Evolutionary conservation across 129 eudicot species (phyloP).

Genomic region (Mikania micrantha): DNA sequence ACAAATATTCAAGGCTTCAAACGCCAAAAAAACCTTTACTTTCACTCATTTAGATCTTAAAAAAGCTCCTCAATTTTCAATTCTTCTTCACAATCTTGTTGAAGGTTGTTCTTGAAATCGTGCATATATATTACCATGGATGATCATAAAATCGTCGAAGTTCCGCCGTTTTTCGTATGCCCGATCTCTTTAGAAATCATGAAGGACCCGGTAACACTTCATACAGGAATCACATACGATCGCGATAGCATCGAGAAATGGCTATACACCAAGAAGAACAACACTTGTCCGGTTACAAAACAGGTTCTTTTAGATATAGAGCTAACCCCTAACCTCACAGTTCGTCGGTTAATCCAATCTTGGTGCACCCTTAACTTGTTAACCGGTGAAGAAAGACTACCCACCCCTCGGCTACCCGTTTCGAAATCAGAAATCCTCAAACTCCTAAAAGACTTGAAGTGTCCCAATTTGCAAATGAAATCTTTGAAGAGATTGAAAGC

Average conservation of each 20-base stretch:
- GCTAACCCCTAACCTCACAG: slow-evolving; percentile 52
- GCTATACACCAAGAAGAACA: slow-evolving; percentile 36
- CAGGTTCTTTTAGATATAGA: slow-evolving; percentile 26
- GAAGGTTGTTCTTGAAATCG: slow-evolving; percentile 1
- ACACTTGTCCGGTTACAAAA: slow-evolving; percentile 53
- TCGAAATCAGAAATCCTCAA: slow-evolving; percentile 40
- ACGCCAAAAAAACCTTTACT: background rate
- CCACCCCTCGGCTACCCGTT: slow-evolving; percentile 42
- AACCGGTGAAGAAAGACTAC: slow-evolving; percentile 42
- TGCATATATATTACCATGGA: slow-evolving; percentile 16
- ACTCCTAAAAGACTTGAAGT: slow-evolving; percentile 40
- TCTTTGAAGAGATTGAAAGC: slow-evolving; percentile 33
- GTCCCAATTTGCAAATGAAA: slow-evolving; percentile 25
- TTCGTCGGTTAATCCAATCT: slow-evolving; percentile 47
- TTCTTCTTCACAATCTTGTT: slow-evolving; percentile 11
- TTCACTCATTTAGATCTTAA: slow-evolving; percentile 8
- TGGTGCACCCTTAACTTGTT: slow-evolving; percentile 62
- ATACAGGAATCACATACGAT: slow-evolving; percentile 62
- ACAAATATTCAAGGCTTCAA: background rate
- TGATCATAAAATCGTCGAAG: slow-evolving; percentile 34
- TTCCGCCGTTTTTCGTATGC: slow-evolving; percentile 53
- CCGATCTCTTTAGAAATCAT: slow-evolving; percentile 67
- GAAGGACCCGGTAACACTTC: slow-evolving; percentile 58
- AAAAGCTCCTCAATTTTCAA: background rate
- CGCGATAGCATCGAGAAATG: slow-evolving; percentile 59